These are phyloP conservation scores for Akanthomyces uredinophilus DNA, from an alignment of 2,329 filamentous ascomycete species.

Conservation along the genomic window DNA sequence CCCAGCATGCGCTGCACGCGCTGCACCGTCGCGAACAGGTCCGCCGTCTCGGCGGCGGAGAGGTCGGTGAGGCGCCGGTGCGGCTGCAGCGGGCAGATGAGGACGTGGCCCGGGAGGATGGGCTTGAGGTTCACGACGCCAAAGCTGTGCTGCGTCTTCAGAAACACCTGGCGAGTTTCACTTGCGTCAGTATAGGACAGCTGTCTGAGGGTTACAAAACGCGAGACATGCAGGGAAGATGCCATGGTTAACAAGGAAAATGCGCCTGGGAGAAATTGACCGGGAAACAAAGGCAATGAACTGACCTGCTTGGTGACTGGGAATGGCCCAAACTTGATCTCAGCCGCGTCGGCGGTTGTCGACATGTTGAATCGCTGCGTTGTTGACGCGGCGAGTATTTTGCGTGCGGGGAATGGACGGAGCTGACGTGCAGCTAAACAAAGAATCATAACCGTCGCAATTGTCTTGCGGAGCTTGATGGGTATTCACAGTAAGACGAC, in stretches of 20 bases:
- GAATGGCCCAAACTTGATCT: conserved; percentile 68
- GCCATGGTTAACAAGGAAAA: too few species aligned
- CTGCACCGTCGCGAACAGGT: conserved; percentile 85
- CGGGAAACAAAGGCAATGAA: not conserved
- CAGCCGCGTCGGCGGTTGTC: conserved; percentile 21
- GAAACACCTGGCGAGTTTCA: conserved; percentile 67
- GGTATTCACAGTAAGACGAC: not conserved
- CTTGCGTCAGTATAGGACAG: not conserved
- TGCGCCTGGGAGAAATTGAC: not conserved
- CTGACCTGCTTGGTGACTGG: conserved; percentile 68
- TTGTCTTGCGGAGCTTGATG: not conserved
- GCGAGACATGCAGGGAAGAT: too few species aligned
- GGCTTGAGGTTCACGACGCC: conserved; percentile 95
- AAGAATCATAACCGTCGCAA: not conserved
- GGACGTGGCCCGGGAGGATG: conserved; percentile 85
- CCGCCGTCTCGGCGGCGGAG: conserved; percentile 61
- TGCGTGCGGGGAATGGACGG: not conserved
- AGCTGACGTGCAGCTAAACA: not conserved
- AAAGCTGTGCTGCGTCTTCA: conserved; percentile 72
- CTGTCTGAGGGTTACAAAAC: not conserved
- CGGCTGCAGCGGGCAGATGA: conserved; percentile 69
- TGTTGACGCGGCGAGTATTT: conserved; percentile 17
- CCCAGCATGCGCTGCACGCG: conserved; percentile 73
- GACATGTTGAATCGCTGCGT: conserved; percentile 22
- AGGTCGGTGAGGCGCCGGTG: conserved; percentile 74